Evolutionary conservation across 495 filamentous ascomycete species (phyloP).

Genomic region (Bombardia bombarda): DNA sequence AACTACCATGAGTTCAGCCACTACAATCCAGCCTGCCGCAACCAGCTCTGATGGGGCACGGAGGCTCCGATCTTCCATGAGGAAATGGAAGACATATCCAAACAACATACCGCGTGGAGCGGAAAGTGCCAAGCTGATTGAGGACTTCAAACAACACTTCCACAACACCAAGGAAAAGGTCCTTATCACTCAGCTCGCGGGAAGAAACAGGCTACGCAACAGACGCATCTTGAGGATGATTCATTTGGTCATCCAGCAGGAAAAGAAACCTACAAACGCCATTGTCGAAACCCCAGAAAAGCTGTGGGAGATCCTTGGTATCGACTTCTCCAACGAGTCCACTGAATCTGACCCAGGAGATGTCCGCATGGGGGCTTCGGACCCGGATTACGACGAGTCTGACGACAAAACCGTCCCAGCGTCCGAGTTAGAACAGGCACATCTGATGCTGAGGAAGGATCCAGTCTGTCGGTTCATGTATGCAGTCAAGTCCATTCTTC

Average conservation of each 20-base stretch:
- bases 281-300: background rate
- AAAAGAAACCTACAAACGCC: background rate
- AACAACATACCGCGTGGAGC: background rate
- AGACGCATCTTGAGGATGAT: background rate
- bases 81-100: background rate
- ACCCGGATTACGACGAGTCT: background rate
- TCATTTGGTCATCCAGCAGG: background rate
- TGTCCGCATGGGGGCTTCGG: background rate
- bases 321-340: background rate
- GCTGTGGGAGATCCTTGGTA: background rate
- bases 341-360: no score
- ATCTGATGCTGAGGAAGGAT: background rate
- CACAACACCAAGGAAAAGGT: conserved; percentile 1
- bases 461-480: conserved; percentile 5
- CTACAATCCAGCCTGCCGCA: no score
- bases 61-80: background rate
- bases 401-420: no score
- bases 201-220: background rate
- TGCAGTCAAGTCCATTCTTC: background rate
- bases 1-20: background rate
- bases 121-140: background rate
- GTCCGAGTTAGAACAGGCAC: background rate
- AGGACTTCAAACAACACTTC: conserved; percentile 3
- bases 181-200: background rate
- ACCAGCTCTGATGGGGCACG: no score